Evolutionary conservation across 2,329 filamentous ascomycete genomes (phyloP).

Genomic region (Ramularia collo-cygni): DNA sequence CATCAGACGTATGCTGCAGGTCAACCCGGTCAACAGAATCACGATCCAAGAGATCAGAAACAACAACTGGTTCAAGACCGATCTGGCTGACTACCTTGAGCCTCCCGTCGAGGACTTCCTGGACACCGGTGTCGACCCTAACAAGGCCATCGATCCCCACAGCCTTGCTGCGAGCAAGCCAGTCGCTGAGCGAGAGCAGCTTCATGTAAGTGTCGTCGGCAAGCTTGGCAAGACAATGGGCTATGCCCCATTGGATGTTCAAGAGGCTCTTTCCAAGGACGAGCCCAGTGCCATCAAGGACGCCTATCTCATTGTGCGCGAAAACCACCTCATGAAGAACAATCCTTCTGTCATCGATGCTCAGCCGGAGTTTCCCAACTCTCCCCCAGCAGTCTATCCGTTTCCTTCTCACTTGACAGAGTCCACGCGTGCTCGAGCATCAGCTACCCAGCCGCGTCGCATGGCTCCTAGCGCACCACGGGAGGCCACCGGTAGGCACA

Average conservation of each 20-base stretch:
- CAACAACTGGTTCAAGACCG: constrained; percentile 89
- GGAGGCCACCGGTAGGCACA: constrained; percentile 1
- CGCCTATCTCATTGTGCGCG: constrained; percentile 93
- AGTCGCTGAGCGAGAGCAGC: constrained; percentile 72
- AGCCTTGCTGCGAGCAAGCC: constrained; percentile 75
- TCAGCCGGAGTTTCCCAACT: constrained; percentile 44
- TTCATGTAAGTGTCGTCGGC: constrained; percentile 86
- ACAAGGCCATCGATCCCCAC: constrained; percentile 78
- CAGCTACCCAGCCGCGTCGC: constrained; percentile 11
- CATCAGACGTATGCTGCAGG: constrained; percentile 89
- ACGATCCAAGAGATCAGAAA: constrained; percentile 89
- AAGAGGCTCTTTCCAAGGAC: constrained; percentile 83
- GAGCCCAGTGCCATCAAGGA: constrained; percentile 98
- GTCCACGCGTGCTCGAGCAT: constrained; percentile 47
- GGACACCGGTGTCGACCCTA: constrained; percentile 88
- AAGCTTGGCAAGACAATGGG: constrained; percentile 98
- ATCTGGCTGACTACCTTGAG: constrained; percentile 78
- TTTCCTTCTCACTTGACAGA: constrained; percentile 36
- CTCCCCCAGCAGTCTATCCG: constrained; percentile 10
- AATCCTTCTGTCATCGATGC: constrained; percentile 53
- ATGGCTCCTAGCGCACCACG: constrained; percentile 25
- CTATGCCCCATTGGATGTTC: constrained; percentile 88
- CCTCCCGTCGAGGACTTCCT: constrained; percentile 86
- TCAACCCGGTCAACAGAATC: constrained; percentile 88
- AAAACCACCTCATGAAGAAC: constrained; percentile 94